Conservation (phyloP, 2,329 filamentous ascomycete species). For the Talaromyces piceae region DNA sequence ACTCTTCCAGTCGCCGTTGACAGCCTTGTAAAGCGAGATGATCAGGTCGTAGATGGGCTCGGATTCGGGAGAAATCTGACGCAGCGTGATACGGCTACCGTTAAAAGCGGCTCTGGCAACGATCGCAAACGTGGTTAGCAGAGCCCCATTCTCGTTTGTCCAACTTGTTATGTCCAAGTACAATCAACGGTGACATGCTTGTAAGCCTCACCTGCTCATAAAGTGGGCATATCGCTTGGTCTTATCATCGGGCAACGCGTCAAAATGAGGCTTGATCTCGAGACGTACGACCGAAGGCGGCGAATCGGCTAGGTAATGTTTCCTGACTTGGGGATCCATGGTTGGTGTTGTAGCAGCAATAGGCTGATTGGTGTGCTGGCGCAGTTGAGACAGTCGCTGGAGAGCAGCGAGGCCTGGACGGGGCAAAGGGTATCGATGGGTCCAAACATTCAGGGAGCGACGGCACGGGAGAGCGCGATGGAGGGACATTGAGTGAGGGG, state of each 20-base stretch:
- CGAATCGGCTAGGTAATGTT: slow-evolving; percentile 81
- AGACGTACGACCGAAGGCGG: slow-evolving; percentile 83
- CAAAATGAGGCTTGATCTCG: slow-evolving; percentile 88
- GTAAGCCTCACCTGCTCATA: slow-evolving; percentile 60
- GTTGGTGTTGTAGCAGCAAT: slow-evolving; percentile 7
- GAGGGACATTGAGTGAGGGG: slow-evolving; percentile 15
- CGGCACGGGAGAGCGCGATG: slow-evolving; percentile 16
- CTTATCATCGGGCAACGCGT: slow-evolving; percentile 47
- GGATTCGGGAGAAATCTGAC: slow-evolving; percentile 74
- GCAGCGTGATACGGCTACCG: slow-evolving; percentile 69
- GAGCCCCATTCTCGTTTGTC: no score
- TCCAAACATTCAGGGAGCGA: slow-evolving; percentile 15
- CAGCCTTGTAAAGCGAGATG: slow-evolving; percentile 59
- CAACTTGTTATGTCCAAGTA: neutral
- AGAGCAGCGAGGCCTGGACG: slow-evolving; percentile 2
- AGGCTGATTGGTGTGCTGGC: slow-evolving; percentile 9
- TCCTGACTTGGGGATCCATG: slow-evolving; percentile 36
- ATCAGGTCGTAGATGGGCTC: slow-evolving; percentile 78
- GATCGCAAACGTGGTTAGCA: slow-evolving; percentile 7
- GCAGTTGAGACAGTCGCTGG: slow-evolving; percentile 9
- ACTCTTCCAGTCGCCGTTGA: slow-evolving; percentile 62
- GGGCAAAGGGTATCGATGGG: slow-evolving; percentile 14
- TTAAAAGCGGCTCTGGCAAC: slow-evolving; percentile 61
- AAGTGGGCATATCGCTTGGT: slow-evolving; percentile 90
- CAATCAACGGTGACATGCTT: neutral